These are phyloP conservation scores for Allium fistulosum DNA, from an alignment of 106 monocot genomes.

Conservation along the genomic window DNA sequence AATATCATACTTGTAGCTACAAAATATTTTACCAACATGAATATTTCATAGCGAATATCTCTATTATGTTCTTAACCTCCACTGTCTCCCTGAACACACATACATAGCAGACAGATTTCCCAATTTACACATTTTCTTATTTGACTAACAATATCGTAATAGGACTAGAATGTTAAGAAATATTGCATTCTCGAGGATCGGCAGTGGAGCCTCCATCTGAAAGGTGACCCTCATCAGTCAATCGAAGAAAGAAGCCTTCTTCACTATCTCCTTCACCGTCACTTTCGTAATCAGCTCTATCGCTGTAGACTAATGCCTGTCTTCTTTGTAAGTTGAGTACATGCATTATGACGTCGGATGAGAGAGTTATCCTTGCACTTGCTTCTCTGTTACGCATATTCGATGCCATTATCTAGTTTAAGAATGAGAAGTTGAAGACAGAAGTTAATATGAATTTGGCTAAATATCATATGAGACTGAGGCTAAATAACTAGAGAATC, in stretches of 20 bases:
- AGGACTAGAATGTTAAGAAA: not conserved
- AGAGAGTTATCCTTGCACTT: constrained; percentile 24
- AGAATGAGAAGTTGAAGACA: not conserved
- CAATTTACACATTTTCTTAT: not conserved
- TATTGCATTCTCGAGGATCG: constrained; percentile 11
- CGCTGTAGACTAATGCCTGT: constrained; percentile 29
- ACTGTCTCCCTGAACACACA: no score
- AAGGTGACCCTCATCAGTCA: not conserved
- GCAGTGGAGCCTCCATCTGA: constrained; percentile 10
- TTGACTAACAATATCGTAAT: not conserved
- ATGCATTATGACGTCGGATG: constrained; percentile 71
- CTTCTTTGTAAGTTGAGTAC: constrained; percentile 64
- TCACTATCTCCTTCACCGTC: constrained; percentile 29
- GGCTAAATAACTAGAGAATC: no score
- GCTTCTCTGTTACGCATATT: constrained; percentile 55
- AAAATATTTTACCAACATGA: no score
- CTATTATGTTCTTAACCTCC: no score
- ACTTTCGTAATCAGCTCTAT: constrained; percentile 27
- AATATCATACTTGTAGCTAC: no score
- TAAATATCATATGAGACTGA: no score
- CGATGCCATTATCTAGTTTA: constrained; percentile 37
- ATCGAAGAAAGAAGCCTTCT: constrained; percentile 6
- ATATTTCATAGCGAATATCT: no score
- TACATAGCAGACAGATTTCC: no score
- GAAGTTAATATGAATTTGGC: no score